Percentiles rank a stretch among this genome's conserved stretches.
phyloP scores from a whole-genome alignment of 176 grass and related monocot species.

The Cenchrus fungigraminus region DNA sequence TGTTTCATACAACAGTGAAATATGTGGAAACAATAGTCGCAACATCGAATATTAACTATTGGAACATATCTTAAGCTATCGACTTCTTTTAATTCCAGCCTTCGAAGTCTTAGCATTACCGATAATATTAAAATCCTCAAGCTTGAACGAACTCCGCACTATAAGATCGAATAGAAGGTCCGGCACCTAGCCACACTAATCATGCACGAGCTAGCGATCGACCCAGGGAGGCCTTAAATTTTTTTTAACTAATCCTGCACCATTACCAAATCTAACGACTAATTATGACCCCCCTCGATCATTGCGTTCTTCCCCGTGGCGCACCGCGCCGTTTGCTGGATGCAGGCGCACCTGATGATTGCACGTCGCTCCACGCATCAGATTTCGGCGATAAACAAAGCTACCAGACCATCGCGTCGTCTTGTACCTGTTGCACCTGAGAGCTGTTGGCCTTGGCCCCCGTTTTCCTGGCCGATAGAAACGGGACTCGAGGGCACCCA shows the following conservation, averaged over 20 bases:
- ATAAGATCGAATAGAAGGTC: neutral
- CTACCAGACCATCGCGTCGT: neutral
- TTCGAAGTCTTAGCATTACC: no score
- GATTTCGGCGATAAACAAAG: conserved; percentile 12
- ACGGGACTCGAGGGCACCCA: conserved; percentile 28
- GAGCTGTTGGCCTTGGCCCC: neutral
- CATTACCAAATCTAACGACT: conserved; percentile 25
- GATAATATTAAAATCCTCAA: neutral
- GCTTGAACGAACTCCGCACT: neutral
- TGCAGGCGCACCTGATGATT: conserved; percentile 22
- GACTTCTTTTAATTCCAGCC: no score
- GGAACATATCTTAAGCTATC: no score
- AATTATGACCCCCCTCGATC: conserved; percentile 21
- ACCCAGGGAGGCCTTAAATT: neutral
- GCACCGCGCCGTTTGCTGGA: conserved; percentile 22
- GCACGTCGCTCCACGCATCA: conserved; percentile 8
- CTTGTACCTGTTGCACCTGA: neutral
- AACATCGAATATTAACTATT: no score
- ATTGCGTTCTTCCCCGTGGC: conserved; percentile 28
- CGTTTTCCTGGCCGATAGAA: neutral
- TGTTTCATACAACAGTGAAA: no score
- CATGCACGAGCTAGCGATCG: neutral
- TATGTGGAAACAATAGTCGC: no score
- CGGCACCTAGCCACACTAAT: conserved; percentile 9
- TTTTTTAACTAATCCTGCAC: neutral